phyloP scores from a whole-genome alignment of 805 yeast genomes.

The Lipomyces japonicus region DNA sequence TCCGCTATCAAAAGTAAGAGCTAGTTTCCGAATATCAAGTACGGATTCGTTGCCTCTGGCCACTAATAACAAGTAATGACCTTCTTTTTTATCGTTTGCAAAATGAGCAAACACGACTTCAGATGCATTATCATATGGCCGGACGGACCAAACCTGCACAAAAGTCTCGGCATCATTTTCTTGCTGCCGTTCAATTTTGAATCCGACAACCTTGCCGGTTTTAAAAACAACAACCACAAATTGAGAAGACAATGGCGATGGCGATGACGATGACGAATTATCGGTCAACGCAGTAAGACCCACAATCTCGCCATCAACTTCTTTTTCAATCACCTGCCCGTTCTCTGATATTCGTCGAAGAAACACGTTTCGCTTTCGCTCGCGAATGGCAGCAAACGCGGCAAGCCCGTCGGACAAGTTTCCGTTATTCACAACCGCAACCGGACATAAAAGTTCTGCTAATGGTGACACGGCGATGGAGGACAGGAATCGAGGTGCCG shows the following conservation, averaged over 20 bases:
- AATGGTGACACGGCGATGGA: slow-evolving; percentile 26
- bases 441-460: slow-evolving; percentile 24
- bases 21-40: slow-evolving; percentile 13
- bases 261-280: too few relatives aligned
- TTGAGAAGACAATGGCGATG: neutral
- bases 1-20: neutral
- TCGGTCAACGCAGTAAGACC: slow-evolving; percentile 2
- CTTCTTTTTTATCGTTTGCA: neutral
- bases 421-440: slow-evolving; percentile 1
- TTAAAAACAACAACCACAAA: slow-evolving; percentile 9
- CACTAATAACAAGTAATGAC: slow-evolving; percentile 1
- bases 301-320: neutral
- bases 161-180: slow-evolving; percentile 8
- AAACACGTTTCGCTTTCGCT: slow-evolving; percentile 11
- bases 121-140: neutral
- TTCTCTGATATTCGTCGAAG: slow-evolving; percentile 17
- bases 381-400: slow-evolving; percentile 18
- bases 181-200: neutral
- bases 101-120: slow-evolving; percentile 6
- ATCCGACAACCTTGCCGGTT: slow-evolving; percentile 15
- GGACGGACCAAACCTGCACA: slow-evolving; percentile 2
- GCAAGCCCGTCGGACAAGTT: slow-evolving; percentile 2
- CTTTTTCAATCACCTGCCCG: slow-evolving; percentile 10
- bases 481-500: slow-evolving; percentile 21
- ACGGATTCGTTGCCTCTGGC: slow-evolving; percentile 1